A percentile compares a stretch with the other conserved stretches of the same genome.
Conservation (phyloP, 345 rosid species). For the Erucastrum elatum region DNA sequence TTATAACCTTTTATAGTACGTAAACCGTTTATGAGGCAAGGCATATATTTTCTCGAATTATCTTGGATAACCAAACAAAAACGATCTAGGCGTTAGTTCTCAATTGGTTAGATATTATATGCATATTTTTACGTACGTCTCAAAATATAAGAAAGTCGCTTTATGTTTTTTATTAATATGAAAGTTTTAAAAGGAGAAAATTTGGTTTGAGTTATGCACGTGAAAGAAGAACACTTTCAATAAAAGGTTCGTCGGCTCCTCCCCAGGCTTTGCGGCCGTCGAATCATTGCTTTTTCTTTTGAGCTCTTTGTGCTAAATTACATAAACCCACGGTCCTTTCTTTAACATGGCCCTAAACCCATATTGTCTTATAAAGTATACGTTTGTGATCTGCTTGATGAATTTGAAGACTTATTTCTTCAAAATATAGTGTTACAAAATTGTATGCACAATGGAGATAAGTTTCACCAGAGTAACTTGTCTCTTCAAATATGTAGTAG, state of each 20-base stretch:
- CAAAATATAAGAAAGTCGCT: neutral
- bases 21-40: neutral
- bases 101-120: neutral
- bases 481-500: no score
- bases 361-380: neutral
- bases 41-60: neutral
- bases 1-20: neutral
- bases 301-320: constrained; percentile 6
- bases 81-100: neutral
- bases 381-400: neutral
- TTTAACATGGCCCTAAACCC: constrained; percentile 2
- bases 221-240: constrained; percentile 26
- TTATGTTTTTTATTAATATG: neutral
- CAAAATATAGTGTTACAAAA: neutral
- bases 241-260: constrained; percentile 27
- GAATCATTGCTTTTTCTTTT: constrained; percentile 35
- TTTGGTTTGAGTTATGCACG: constrained; percentile 30
- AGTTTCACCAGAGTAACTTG: neutral
- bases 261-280: constrained; percentile 41
- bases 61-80: neutral
- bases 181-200: constrained; percentile 6
- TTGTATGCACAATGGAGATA: neutral
- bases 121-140: neutral
- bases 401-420: neutral
- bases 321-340: neutral